Conservation (phyloP, 495 filamentous ascomycete genomes). For the Aspergillus hancockii region DNA sequence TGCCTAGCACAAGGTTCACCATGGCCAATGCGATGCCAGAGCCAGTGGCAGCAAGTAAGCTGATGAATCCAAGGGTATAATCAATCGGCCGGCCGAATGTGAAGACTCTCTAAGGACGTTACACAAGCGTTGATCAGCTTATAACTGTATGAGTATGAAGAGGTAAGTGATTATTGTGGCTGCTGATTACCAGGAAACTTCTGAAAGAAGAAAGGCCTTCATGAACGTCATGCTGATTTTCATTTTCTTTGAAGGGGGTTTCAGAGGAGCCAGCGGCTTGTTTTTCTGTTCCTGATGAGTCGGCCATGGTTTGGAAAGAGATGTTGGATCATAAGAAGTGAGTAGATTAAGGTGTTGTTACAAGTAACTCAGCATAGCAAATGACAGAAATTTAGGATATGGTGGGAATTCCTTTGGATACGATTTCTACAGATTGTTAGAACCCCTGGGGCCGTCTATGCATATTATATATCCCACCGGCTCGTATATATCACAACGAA, state of each 20-base stretch:
- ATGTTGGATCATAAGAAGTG: background rate
- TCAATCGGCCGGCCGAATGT: background rate
- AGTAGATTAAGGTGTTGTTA: background rate
- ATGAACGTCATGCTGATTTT: background rate
- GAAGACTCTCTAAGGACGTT: background rate
- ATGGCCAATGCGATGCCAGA: slow-evolving; percentile 9
- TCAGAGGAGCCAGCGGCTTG: background rate
- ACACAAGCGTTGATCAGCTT: background rate
- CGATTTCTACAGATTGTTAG: no score
- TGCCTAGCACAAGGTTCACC: slow-evolving; percentile 8
- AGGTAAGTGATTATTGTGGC: background rate
- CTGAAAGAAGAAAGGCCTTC: background rate
- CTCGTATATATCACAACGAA: background rate
- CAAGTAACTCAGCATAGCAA: background rate
- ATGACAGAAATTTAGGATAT: background rate
- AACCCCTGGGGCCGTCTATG: background rate
- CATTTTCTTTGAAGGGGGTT: background rate
- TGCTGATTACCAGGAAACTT: background rate
- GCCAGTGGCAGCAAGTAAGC: background rate
- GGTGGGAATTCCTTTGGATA: no score
- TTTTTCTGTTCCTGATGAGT: background rate
- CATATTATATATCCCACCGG: no score
- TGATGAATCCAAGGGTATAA: background rate
- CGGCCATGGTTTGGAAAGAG: background rate
- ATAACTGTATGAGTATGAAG: background rate